Conservation (phyloP, 176 grass and related monocot genomes). For the Eremochloa ophiuroides region DNA sequence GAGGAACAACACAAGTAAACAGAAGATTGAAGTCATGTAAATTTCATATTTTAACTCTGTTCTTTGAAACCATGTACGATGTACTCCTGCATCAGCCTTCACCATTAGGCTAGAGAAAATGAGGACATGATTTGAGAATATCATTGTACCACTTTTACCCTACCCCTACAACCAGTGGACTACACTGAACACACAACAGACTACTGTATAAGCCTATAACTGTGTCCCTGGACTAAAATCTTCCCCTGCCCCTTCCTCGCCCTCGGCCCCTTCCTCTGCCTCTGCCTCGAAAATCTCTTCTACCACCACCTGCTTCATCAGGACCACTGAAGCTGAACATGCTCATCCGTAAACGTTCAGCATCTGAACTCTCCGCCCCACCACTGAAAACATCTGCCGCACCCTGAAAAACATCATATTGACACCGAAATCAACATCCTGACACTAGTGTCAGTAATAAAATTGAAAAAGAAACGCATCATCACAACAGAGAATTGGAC, state of each 20-base stretch:
- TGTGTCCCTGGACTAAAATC: slow-evolving; percentile 33
- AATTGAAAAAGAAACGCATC: background rate
- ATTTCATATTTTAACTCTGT: background rate
- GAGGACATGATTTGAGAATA: background rate
- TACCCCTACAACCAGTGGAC: background rate
- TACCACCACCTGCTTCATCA: slow-evolving; percentile 44
- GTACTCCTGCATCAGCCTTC: background rate
- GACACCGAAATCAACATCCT: background rate
- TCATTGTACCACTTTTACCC: background rate
- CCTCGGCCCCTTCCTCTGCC: slow-evolving; percentile 42
- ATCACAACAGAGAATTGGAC: background rate
- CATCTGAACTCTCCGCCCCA: slow-evolving; percentile 44
- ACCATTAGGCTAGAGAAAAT: background rate
- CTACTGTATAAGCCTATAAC: background rate
- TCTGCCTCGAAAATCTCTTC: slow-evolving; percentile 50
- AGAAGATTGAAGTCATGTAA: background rate
- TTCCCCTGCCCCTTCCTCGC: slow-evolving; percentile 33
- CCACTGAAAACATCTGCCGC: slow-evolving; percentile 13
- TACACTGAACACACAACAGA: background rate
- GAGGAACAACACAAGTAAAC: background rate
- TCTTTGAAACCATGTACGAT: background rate
- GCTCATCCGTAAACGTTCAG: slow-evolving; percentile 53
- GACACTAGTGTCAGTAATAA: background rate
- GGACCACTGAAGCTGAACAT: slow-evolving; percentile 77
- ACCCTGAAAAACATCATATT: slow-evolving; percentile 26